Conservation (phyloP, 116 monocot species). For the Thalassia testudinum region DNA sequence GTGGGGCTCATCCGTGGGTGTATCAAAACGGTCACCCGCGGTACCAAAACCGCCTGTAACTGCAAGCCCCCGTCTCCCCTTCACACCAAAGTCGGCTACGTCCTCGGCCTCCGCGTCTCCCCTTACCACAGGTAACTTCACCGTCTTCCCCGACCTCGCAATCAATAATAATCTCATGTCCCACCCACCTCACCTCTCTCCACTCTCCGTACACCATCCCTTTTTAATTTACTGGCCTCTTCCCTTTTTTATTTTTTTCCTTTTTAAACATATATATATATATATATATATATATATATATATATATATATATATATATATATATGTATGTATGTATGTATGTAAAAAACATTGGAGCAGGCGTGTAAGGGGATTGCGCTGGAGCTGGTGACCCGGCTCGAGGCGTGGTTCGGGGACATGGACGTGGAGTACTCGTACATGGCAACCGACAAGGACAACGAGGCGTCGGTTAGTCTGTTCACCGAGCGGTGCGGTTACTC, state of each 20-base stretch:
- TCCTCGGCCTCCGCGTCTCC: slow-evolving; percentile 86
- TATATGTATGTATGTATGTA: too few relatives aligned
- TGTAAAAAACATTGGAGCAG: too few relatives aligned
- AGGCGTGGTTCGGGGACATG: slow-evolving; percentile 49
- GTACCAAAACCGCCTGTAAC: slow-evolving; percentile 18
- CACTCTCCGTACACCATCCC: neutral
- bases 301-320: too few relatives aligned
- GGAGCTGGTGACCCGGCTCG: slow-evolving; percentile 44
- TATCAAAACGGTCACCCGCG: slow-evolving; percentile 67
- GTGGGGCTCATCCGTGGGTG: slow-evolving; percentile 80
- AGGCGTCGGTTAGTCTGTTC: slow-evolving; percentile 57
- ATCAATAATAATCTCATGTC: too few relatives aligned
- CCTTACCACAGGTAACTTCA: slow-evolving; percentile 45
- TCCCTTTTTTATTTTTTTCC: too few relatives aligned
- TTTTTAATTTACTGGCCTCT: too few relatives aligned
- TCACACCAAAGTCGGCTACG: slow-evolving; percentile 63
- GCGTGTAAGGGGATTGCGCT: slow-evolving; percentile 61
- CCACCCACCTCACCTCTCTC: neutral
- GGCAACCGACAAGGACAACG: slow-evolving; percentile 83
- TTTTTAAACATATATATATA: too few relatives aligned
- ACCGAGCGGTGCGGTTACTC: slow-evolving; percentile 60
- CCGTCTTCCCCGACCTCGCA: too few relatives aligned
- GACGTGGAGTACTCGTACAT: slow-evolving; percentile 92
- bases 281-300: too few relatives aligned
- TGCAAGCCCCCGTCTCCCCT: slow-evolving; percentile 20